A percentile compares a stretch with the other conserved stretches of the same genome.
Conservation (phyloP, 148 eudicot genomes). For the Rhododendron simsii region DNA sequence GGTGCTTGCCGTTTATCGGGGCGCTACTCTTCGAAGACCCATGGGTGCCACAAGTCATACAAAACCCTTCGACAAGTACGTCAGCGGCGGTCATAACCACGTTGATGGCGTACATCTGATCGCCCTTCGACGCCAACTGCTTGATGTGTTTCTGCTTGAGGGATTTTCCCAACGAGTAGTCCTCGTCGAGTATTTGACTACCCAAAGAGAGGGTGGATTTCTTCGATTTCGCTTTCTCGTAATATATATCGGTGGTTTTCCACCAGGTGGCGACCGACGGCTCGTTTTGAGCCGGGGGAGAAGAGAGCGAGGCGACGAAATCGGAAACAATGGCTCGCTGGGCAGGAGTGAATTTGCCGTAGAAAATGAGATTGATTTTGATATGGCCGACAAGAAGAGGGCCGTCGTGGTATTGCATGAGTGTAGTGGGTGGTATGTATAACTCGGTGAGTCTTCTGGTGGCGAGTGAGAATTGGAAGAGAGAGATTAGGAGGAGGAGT, state of each 20-base stretch:
- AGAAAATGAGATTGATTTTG: conserved; percentile 10
- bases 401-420: conserved; percentile 6
- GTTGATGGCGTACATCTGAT: conserved; percentile 2
- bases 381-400: conserved; percentile 6
- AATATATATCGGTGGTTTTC: conserved; percentile 12
- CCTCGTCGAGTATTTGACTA: conserved; percentile 1
- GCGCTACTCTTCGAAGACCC: background rate
- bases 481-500: background rate
- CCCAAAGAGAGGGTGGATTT: conserved; percentile 4
- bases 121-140: conserved; percentile 4
- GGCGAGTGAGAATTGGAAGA: conserved; percentile 1
- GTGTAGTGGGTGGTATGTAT: background rate
- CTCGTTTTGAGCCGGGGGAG: background rate
- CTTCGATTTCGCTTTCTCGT: background rate
- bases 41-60: conserved; percentile 10
- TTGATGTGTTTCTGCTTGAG: conserved; percentile 8
- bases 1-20: background rate
- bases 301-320: conserved; percentile 5
- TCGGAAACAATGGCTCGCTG: conserved; percentile 10
- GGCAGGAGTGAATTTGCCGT: conserved; percentile 7
- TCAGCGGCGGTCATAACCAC: conserved; percentile 1
- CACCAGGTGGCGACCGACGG: conserved; percentile 11
- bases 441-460: conserved; percentile 4
- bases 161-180: conserved; percentile 10
- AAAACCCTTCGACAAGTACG: conserved; percentile 14